Evolutionary conservation across 768 basidiomycete species (phyloP), one percentile per base, ranked within the genome.

Genomic region (Dendrothele bispora): DNA sequence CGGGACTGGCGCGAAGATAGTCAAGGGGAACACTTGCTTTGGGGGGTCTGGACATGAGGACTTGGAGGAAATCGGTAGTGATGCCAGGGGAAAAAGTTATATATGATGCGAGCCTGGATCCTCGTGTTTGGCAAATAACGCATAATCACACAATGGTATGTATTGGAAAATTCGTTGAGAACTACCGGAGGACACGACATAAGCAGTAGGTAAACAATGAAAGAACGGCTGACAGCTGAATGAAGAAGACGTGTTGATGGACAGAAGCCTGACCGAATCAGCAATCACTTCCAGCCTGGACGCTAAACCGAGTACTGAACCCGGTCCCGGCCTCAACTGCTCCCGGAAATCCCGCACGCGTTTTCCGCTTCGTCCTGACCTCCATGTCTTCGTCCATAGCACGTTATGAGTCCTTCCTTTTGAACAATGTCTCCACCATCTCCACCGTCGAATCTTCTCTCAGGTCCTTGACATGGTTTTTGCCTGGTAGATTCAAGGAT

Each of bases 401-500:
- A 52, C 82, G 73, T 63, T 95, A 95, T 67, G 92, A 95, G 62
- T 68, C 78, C 22, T 89, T 93, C 59, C 76, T 97, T 50, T 71
- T 97, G 49, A 78, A 84, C 47, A 97, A 98, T 68, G 83, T 89
- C 20, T 83, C 86, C 2, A 84, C 89, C 18, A 89, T 98, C 42
- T 84, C 88, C 17, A 81, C 84, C n/a, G 69, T 98, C 56, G 95
- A 98, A 67, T 91, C 88, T 15, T 83, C 88, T 22, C 68, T 98
- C 54, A 77, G 92, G 54, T 94, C 92, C 30, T 69, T 98, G 49
- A 94, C 93, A 38, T 98, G 95, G 94, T 84, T 98, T 58, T 71
- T 98, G 36, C 95, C 95, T 36, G 95, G 95, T 51, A 80, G 94
- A 54, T 98, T 98, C 79, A 93, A 92, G 68, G 95, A 98, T 77